Percentiles rank a stretch among this genome's conserved stretches.
phyloP scores from a whole-genome alignment of 495 filamentous ascomycete genomes.

The Tetracladium setigerum region DNA sequence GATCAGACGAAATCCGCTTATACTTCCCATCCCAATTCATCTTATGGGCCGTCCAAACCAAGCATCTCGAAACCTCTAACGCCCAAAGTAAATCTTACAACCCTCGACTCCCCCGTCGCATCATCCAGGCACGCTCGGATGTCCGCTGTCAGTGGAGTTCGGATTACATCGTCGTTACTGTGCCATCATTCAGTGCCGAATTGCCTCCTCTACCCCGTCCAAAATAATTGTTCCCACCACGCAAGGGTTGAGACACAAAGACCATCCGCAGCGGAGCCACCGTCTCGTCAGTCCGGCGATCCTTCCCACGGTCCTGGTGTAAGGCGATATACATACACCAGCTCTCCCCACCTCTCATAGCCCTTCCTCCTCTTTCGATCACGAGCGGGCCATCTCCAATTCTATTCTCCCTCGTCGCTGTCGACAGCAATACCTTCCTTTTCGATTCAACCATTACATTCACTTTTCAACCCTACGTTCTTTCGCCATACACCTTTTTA shows the following conservation, averaged over 20 bases:
- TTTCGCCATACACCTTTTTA: too few species aligned
- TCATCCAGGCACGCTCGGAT: constrained; percentile 17
- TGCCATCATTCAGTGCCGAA: too few species aligned
- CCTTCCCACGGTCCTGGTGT: constrained; percentile 4
- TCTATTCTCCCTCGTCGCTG: too few species aligned
- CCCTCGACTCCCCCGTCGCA: neutral
- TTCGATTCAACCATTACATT: neutral
- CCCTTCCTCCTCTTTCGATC: constrained; percentile 15
- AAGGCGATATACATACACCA: constrained; percentile 17
- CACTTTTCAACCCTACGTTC: constrained; percentile 8
- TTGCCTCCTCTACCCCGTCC: too few species aligned
- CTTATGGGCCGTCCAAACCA: too few species aligned
- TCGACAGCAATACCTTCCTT: too few species aligned
- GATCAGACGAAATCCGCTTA: too few species aligned
- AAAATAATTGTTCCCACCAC: too few species aligned
- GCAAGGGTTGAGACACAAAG: too few species aligned
- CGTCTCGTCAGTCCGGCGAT: constrained; percentile 8
- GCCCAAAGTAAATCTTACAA: too few species aligned
- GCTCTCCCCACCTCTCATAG: constrained; percentile 11
- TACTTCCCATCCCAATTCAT: too few species aligned
- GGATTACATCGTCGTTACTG: constrained; percentile 6
- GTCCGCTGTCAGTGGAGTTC: constrained; percentile 21
- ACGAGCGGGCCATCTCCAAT: neutral
- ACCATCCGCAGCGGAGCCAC: constrained; percentile 4
- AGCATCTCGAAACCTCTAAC: too few species aligned